These are phyloP conservation scores for Penicillium fimorum DNA, from an alignment of 495 filamentous ascomycete genomes.

Conservation along the genomic window DNA sequence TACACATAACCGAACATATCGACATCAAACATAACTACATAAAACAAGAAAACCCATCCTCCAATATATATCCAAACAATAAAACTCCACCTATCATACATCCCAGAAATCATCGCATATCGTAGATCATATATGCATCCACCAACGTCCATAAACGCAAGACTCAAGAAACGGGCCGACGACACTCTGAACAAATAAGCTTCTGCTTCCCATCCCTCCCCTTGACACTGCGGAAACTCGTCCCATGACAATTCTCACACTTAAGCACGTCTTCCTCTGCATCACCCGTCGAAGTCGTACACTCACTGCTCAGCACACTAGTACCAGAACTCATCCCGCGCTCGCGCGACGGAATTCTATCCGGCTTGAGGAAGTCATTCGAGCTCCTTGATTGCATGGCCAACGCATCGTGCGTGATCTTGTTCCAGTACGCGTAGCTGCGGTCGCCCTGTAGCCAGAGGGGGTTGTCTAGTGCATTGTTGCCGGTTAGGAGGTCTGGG, in stretches of 20 bases:
- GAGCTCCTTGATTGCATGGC: slow-evolving; percentile 33
- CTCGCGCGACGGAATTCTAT: slow-evolving; percentile 24
- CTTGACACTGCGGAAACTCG: slow-evolving; percentile 52
- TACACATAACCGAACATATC: slow-evolving; percentile 7
- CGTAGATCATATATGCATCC: slow-evolving; percentile 1
- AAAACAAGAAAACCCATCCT: background rate
- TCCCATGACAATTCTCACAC: slow-evolving; percentile 50
- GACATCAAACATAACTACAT: background rate
- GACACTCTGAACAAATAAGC: slow-evolving; percentile 54
- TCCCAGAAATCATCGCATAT: background rate
- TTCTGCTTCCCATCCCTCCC: slow-evolving; percentile 45
- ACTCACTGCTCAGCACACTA: slow-evolving; percentile 50
- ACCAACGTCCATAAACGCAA: background rate
- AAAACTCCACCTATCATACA: slow-evolving; percentile 3
- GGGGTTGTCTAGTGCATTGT: slow-evolving; percentile 39
- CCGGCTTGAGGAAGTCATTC: slow-evolving; percentile 31
- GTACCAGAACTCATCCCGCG: slow-evolving; percentile 37
- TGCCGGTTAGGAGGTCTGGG: slow-evolving; percentile 18
- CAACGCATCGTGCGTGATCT: slow-evolving; percentile 45
- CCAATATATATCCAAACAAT: slow-evolving; percentile 1
- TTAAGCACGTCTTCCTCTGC: slow-evolving; percentile 44
- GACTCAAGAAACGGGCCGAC: slow-evolving; percentile 25
- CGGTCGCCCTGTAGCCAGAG: slow-evolving; percentile 53
- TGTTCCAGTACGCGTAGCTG: slow-evolving; percentile 54
- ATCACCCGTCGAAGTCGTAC: slow-evolving; percentile 36